Evolutionary conservation across 2,329 filamentous ascomycete species (phyloP).

Genomic region (Neophaeococcomyces aloes): DNA sequence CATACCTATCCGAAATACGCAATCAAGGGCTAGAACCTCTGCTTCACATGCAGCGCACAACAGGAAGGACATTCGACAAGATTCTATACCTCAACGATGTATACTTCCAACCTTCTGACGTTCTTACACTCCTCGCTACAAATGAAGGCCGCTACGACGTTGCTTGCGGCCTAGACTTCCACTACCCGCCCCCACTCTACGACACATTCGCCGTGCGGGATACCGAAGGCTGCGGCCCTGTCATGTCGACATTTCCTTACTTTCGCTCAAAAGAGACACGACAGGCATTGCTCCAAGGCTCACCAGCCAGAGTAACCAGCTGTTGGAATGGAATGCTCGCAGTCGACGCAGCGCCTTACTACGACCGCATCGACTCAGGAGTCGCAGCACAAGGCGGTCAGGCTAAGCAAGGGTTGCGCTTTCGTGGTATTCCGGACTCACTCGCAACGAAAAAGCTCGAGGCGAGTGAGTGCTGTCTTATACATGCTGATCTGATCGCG

Average conservation of each 20-base stretch:
- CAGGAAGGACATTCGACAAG: constrained; percentile 47
- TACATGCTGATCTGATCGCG: constrained; percentile 31
- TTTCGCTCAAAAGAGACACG: constrained; percentile 43
- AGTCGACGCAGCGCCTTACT: constrained; percentile 45
- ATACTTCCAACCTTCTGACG: constrained; percentile 41
- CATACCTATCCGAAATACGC: constrained; percentile 54
- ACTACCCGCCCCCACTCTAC: constrained; percentile 53
- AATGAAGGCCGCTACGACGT: constrained; percentile 52
- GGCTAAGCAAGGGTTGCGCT: constrained; percentile 37
- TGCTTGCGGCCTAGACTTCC: constrained; percentile 60
- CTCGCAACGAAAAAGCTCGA: constrained; percentile 49
- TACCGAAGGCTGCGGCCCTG: constrained; percentile 50
- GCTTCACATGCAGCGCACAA: constrained; percentile 35
- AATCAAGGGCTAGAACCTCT: constrained; percentile 55
- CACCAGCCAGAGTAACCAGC: constrained; percentile 48
- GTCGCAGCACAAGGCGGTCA: background rate
- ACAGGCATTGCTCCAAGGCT: constrained; percentile 42
- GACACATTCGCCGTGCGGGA: constrained; percentile 65
- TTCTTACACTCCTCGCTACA: constrained; percentile 48
- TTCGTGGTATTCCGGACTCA: constrained; percentile 53
- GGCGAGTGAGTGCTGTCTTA: constrained; percentile 67
- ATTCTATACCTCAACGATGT: constrained; percentile 48
- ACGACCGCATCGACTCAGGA: constrained; percentile 22
- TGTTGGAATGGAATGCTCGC: constrained; percentile 57
- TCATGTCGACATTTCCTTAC: constrained; percentile 59